A percentile compares a stretch with the other conserved stretches of the same genome.
Evolutionary conservation across 2,329 filamentous ascomycete species (phyloP).

Genomic region (Grosmannia clavigera): DNA sequence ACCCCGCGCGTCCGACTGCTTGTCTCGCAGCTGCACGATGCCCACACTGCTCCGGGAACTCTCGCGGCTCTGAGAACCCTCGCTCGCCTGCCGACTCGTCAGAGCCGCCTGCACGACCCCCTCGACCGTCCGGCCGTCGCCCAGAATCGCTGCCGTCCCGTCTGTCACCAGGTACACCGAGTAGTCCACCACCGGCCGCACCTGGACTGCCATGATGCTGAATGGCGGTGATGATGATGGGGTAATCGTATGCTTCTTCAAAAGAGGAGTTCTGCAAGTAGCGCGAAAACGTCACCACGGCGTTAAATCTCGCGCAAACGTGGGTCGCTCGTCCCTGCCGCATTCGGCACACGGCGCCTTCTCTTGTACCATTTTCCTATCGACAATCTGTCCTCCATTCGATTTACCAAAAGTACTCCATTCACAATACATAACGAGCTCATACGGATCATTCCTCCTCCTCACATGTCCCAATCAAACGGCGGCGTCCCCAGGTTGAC

Average conservation of each 20-base stretch:
- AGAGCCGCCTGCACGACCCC: slow-evolving; percentile 64
- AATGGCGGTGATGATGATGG: neutral
- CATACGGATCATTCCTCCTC: neutral
- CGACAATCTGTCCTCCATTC: neutral
- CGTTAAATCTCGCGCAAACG: neutral
- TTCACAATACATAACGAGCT: no score
- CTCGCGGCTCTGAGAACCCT: neutral
- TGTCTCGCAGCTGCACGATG: slow-evolving; percentile 84
- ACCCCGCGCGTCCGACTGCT: slow-evolving; percentile 60
- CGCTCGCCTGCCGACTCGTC: slow-evolving; percentile 51
- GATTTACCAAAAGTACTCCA: no score
- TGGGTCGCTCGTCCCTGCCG: neutral
- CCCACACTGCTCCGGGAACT: slow-evolving; percentile 3
- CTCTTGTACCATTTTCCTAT: no score
- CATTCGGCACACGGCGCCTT: neutral
- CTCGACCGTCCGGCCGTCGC: slow-evolving; percentile 49
- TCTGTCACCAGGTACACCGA: slow-evolving; percentile 86
- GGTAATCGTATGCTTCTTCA: neutral
- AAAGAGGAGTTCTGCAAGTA: neutral
- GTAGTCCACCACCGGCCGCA: slow-evolving; percentile 44
- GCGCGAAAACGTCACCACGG: neutral
- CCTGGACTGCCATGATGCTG: neutral
- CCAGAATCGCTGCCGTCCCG: slow-evolving; percentile 75
- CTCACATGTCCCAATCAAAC: neutral
- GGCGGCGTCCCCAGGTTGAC: slow-evolving; percentile 5